Evolutionary conservation across 148 eudicot species (phyloP), one percentile per base, ranked within the genome.

Genomic region (Rhododendron vialii): DNA sequence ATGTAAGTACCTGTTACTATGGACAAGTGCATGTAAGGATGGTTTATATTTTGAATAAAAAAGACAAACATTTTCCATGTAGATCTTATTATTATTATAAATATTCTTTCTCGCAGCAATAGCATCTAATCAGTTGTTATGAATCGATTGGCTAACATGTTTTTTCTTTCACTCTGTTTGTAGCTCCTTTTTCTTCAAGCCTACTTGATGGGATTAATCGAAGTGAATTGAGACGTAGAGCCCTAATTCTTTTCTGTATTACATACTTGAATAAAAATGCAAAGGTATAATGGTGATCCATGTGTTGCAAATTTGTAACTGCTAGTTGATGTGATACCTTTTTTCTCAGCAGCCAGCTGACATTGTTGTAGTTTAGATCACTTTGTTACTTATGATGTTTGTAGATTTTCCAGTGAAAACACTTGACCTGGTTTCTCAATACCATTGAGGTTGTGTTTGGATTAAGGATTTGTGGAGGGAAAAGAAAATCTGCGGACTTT

Each of bases 171-270:
- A 55, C 75, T 84, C 77, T 84, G 65, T 87, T 2, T 96, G 89
- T 83, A 96, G 99, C 98, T 47, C 92, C 87, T 84, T 93, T 91
- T 82, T 86, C 97, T 80, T 88, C 93, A 80, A 92, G 95, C 90
- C 85, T 96, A 59, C 91, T 96, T 47, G 97, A 96, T 87, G 99
- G 99, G 75, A 94, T 95, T 86, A 96, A 96, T 93, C 96, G 88
- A 91, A 94, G 92, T 87, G 97, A 94, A 84, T 90, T 78, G 83
- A 92, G 98, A 89, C 98, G 98, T 63, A 92, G 98, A 88, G 97
- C 95, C 73, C 93, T 96, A 51, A 85, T 93, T 85, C 90, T 96
- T 86, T 90, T 95, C 84, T 94, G 96, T 83, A 84, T 92, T 73
- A 85, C 94, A 50, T 88, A 88, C 89, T 87, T 91, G 83, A 95